Conservation (phyloP, 163 green algal species). For the Coccomyxa subellipsoidea region DNA sequence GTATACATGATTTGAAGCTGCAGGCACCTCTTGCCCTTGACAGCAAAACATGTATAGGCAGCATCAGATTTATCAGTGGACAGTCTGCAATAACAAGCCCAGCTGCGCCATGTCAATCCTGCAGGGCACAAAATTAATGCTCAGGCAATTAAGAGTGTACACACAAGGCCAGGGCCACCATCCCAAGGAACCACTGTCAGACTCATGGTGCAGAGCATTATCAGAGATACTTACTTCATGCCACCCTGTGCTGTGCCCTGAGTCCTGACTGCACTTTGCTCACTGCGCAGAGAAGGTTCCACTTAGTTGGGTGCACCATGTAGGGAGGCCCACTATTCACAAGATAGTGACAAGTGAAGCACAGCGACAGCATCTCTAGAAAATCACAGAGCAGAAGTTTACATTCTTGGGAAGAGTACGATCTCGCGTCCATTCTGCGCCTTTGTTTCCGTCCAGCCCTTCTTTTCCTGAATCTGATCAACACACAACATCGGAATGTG, state of each 20-base stretch:
- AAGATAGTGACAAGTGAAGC: too few species aligned
- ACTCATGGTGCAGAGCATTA: too few species aligned
- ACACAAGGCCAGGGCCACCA: too few species aligned
- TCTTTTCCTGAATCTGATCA: background rate
- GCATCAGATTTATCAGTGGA: too few species aligned
- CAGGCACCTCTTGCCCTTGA: too few species aligned
- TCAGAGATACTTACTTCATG: too few species aligned
- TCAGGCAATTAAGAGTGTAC: too few species aligned
- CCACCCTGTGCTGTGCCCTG: background rate
- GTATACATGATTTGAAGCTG: too few species aligned
- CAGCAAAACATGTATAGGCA: too few species aligned
- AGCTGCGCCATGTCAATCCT: constrained; percentile 10
- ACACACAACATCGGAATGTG: background rate
- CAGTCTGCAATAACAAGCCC: background rate
- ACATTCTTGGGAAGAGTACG: constrained; percentile 14
- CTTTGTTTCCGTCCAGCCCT: background rate
- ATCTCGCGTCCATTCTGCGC: background rate
- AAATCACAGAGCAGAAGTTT: background rate
- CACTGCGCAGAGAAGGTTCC: constrained; percentile 2
- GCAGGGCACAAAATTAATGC: background rate
- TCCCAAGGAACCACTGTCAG: too few species aligned
- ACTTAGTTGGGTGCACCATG: too few species aligned
- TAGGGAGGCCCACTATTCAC: too few species aligned
- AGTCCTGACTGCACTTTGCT: background rate
- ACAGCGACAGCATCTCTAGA: background rate